Evolutionary conservation across 2,329 filamentous ascomycete genomes (phyloP), one percentile per base, ranked within the genome.

Genomic region (Periconia macrospinosa): DNA sequence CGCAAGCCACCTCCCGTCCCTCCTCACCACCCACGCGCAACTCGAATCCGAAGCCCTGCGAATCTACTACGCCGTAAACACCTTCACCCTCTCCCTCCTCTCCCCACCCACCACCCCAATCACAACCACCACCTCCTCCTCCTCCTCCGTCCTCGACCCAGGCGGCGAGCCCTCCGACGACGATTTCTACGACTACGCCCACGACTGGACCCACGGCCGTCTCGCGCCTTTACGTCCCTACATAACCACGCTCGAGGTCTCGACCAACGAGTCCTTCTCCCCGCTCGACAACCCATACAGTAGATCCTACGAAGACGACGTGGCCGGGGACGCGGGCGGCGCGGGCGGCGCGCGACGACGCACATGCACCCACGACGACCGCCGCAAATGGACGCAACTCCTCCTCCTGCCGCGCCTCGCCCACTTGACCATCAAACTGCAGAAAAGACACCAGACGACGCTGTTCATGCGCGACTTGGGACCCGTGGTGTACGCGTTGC

Each of bases 21-120:
- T 45, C 11, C 9, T 45, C n/a, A 30, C 15, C 6, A 46, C 43
- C 7, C 7, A 58, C 23, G 41, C 58, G 10, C 49, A 20, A 15
- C 33, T 60, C 13, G 37, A 41, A 30, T 35, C 44, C 6, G 60
- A 62, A 47, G 48, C 54, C 10, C 47, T 59, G 2, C 55, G 60
- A 42, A 49, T 51, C 23, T 57, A 47, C 50, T 62, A 55, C 33
- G 19, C 17, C 17, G 14, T 20, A 35, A 59, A 61, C 41, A 54
- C 50, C 27, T 59, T 61, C 52, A 43, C 48, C 33, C 7, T 57
- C 3, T 19, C 33, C 41, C 18, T 57, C 6, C 18, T 44, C 1
- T 11, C 18, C n/a, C 10, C 41, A 9, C 40, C 37, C 8, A 19
- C 2, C 11, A 23, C 10, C 6, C 11, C n/a, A 14, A 27, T 23